Conservation (phyloP, 768 basidiomycete genomes). For the Auricularia sp. region DNA sequence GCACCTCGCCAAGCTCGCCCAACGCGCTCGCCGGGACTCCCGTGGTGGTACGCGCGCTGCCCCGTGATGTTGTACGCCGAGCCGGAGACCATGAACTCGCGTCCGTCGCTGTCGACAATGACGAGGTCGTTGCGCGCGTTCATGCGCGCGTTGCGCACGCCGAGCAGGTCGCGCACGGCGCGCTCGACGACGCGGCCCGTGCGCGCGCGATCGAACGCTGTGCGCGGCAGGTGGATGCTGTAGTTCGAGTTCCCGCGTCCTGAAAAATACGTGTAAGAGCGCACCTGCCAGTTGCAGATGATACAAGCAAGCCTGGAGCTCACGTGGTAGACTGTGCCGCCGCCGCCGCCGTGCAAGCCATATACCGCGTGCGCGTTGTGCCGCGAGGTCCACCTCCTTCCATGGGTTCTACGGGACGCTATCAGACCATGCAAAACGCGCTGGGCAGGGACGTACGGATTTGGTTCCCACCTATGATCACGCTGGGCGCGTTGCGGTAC, state of each 20-base stretch:
- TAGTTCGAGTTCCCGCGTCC: conserved; percentile 99
- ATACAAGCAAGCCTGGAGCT: conserved; percentile 17
- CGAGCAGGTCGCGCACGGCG: conserved; percentile 61
- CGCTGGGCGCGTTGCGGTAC: conserved; percentile 81
- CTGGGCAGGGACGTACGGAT: conserved; percentile 16
- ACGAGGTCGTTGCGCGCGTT: conserved; percentile 92
- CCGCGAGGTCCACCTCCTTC: conserved; percentile 82
- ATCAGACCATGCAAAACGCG: neutral
- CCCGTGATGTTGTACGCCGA: conserved; percentile 95
- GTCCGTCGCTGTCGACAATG: conserved; percentile 37
- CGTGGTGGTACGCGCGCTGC: conserved; percentile 90
- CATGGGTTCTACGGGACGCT: conserved; percentile 70
- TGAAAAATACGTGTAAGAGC: conserved; percentile 20
- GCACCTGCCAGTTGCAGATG: neutral
- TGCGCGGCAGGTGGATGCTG: conserved; percentile 81
- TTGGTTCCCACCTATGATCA: conserved; percentile 87
- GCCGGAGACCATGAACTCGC: conserved; percentile 78
- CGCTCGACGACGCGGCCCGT: conserved; percentile 71
- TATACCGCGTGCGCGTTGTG: conserved; percentile 41
- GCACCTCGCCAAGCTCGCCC: conserved; percentile 57
- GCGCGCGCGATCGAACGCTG: conserved; percentile 67
- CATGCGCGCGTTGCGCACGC: conserved; percentile 54
- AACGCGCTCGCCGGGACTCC: conserved; percentile 82
- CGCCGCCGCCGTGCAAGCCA: conserved; percentile 81
- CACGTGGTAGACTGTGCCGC: conserved; percentile 95